phyloP scores from a whole-genome alignment of 139 green algal genomes.

The Micractinium conductrix region DNA sequence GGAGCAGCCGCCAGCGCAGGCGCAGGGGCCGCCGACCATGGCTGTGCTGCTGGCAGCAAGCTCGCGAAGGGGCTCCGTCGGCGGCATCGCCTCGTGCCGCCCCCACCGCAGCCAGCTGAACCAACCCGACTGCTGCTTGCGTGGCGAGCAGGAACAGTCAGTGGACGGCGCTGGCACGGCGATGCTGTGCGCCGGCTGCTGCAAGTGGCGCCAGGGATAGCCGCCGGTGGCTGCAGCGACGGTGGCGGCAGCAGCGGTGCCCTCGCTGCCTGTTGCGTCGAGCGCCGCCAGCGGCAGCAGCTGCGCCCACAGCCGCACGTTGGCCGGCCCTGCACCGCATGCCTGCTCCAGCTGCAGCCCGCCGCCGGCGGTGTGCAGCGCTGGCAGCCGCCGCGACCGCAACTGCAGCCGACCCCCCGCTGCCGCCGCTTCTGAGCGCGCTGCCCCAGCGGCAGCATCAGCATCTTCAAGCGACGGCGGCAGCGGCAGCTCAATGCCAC shows the following conservation, averaged over 20 bases:
- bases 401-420: neutral
- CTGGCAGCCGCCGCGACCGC: neutral
- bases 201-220: conserved; percentile 20
- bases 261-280: neutral
- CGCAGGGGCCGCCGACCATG: neutral
- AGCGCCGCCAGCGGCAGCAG: conserved; percentile 11
- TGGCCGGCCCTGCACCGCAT: neutral
- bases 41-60: too few relatives aligned
- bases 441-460: neutral
- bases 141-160: neutral
- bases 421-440: neutral
- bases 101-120: conserved; percentile 35
- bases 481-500: neutral
- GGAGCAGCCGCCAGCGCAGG: neutral
- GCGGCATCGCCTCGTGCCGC: too few relatives aligned
- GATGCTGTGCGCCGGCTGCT: neutral
- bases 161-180: neutral
- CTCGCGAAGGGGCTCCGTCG: too few relatives aligned
- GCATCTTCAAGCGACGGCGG: neutral
- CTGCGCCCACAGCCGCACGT: conserved; percentile 10
- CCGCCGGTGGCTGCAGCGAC: neutral
- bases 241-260: neutral
- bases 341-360: neutral
- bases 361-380: neutral
- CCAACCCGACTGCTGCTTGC: conserved; percentile 25